Percentiles rank a stretch among this genome's conserved stretches.
phyloP scores from a whole-genome alignment of 176 grass and related monocot genomes.

The Otatea glauca region DNA sequence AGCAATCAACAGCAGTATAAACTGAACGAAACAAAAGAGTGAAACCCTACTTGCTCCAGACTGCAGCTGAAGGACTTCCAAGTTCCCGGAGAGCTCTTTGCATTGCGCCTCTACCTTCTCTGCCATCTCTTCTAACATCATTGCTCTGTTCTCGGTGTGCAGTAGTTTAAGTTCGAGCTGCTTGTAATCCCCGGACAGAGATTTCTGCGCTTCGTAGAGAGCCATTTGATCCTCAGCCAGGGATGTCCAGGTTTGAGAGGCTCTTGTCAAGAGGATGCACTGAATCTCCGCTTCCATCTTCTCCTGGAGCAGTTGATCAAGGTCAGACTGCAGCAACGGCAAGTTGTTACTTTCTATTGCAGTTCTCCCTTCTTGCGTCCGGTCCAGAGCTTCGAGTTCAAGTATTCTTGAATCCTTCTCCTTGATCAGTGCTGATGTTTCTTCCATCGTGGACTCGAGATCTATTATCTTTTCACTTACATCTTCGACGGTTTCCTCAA shows the following conservation, averaged over 20 bases:
- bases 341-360: not conserved
- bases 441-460: conserved; percentile 51
- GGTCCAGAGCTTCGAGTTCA: conserved; percentile 35
- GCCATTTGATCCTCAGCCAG: conserved; percentile 48
- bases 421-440: conserved; percentile 38
- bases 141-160: conserved; percentile 43
- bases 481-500: conserved; percentile 32
- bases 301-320: conserved; percentile 63
- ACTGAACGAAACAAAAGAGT: conserved; percentile 61
- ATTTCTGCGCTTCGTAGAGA: conserved; percentile 57
- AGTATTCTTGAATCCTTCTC: conserved; percentile 57
- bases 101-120: conserved; percentile 57
- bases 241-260: conserved; percentile 41
- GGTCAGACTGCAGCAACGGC: conserved; percentile 37
- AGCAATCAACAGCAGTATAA: conserved; percentile 60
- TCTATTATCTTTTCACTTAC: conserved; percentile 42
- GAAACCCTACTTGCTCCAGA: conserved; percentile 58
- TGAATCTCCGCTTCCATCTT: conserved; percentile 69
- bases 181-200: conserved; percentile 47
- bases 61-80: conserved; percentile 62
- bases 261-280: conserved; percentile 57
- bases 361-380: not conserved
- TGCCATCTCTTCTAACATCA: conserved; percentile 46
- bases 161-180: conserved; percentile 50
- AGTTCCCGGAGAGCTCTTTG: conserved; percentile 38